These are phyloP conservation scores for Ustilago loliicola DNA, from an alignment of 1,284 basidiomycete genomes.

Conservation along the genomic window DNA sequence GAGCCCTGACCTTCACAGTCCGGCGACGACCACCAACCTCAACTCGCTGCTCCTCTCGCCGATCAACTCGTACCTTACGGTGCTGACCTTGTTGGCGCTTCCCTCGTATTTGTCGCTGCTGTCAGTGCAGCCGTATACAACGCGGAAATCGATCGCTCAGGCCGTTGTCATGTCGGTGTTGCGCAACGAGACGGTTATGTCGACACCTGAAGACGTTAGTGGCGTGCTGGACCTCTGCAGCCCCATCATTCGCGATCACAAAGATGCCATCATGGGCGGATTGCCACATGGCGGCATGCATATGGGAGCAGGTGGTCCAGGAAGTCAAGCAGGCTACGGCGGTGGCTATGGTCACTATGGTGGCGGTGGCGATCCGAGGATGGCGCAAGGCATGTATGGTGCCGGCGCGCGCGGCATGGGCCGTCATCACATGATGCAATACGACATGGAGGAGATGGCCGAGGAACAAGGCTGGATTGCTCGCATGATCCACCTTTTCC, in stretches of 20 bases:
- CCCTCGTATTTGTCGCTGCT: slow-evolving; percentile 64
- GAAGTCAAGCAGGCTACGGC: slow-evolving; percentile 31
- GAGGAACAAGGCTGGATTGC: slow-evolving; percentile 69
- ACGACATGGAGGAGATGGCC: slow-evolving; percentile 66
- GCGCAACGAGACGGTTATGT: slow-evolving; percentile 65
- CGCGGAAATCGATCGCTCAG: slow-evolving; percentile 66
- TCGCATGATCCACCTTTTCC: slow-evolving; percentile 68
- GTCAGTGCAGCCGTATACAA: slow-evolving; percentile 61
- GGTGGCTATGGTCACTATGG: slow-evolving; percentile 43
- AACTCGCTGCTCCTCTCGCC: slow-evolving; percentile 66
- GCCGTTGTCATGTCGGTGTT: slow-evolving; percentile 67
- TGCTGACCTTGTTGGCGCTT: slow-evolving; percentile 66
- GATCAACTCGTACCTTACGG: slow-evolving; percentile 65
- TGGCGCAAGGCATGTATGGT: slow-evolving; percentile 51
- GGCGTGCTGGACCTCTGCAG: slow-evolving; percentile 67
- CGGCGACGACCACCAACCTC: slow-evolving; percentile 57
- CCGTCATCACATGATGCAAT: slow-evolving; percentile 55
- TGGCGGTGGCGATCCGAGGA: slow-evolving; percentile 45
- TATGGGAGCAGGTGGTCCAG: slow-evolving; percentile 35
- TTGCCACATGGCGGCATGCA: slow-evolving; percentile 39
- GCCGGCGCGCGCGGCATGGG: slow-evolving; percentile 42
- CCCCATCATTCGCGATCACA: slow-evolving; percentile 64
- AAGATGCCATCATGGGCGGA: slow-evolving; percentile 54
- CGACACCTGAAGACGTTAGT: slow-evolving; percentile 67
- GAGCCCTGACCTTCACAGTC: slow-evolving; percentile 58